Conservation (phyloP, 345 rosid genomes). For the Garcia nutans region DNA sequence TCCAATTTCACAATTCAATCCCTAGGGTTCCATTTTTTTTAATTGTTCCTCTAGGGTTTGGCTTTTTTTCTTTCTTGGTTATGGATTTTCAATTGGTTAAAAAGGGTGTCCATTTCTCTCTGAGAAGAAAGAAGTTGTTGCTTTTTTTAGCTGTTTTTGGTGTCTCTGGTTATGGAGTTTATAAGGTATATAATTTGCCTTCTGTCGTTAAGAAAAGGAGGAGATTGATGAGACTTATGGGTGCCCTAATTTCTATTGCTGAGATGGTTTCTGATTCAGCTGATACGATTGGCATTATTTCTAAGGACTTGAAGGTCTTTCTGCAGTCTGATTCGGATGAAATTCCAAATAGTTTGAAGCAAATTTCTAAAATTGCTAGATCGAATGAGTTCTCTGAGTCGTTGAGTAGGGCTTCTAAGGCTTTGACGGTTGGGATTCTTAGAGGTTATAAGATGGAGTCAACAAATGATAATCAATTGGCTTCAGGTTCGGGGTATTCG, state of each 20-base stretch:
- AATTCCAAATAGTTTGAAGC: constrained; percentile 82
- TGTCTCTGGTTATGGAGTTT: constrained; percentile 73
- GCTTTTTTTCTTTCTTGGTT: background rate
- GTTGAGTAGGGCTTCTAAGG: constrained; percentile 56
- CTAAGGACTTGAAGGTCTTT: constrained; percentile 66
- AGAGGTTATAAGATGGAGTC: constrained; percentile 51
- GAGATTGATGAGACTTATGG: constrained; percentile 56
- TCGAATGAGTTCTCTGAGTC: constrained; percentile 65
- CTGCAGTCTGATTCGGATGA: constrained; percentile 71
- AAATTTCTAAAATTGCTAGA: constrained; percentile 68
- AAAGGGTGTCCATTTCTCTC: constrained; percentile 42
- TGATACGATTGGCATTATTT: constrained; percentile 54
- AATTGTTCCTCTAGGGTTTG: constrained; percentile 16
- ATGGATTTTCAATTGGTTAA: constrained; percentile 59
- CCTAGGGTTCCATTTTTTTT: constrained; percentile 7
- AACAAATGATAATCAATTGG: constrained; percentile 14
- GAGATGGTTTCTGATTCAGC: constrained; percentile 79
- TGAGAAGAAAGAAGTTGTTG: constrained; percentile 63
- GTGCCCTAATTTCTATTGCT: constrained; percentile 55
- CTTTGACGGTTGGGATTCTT: constrained; percentile 58
- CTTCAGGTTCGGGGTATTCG: constrained; percentile 21
- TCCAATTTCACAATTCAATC: constrained; percentile 4
- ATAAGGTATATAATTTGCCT: constrained; percentile 66
- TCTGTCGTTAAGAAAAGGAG: constrained; percentile 57
- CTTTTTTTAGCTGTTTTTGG: constrained; percentile 53